These are phyloP conservation scores for Logfia minima DNA, from an alignment of 129 eudicot genomes.

Conservation along the genomic window DNA sequence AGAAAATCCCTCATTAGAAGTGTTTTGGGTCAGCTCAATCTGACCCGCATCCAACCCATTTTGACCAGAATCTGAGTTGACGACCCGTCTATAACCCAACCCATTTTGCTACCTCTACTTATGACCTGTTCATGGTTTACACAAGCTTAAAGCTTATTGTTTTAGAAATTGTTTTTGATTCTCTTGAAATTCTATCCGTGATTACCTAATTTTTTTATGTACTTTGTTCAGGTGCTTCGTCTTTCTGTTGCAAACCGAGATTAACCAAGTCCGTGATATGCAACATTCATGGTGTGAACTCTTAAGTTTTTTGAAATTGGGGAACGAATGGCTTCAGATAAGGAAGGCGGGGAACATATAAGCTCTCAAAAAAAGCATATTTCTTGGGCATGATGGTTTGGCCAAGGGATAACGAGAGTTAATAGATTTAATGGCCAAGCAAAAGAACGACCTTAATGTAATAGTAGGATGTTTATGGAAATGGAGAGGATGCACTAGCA, in stretches of 20 bases:
- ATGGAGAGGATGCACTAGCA: conserved; percentile 77
- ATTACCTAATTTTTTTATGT: background rate
- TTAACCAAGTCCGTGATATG: conserved; percentile 80
- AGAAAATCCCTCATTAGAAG: background rate
- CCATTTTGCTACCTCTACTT: background rate
- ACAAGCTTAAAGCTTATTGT: background rate
- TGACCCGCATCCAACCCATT: background rate
- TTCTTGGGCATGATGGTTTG: conserved; percentile 98
- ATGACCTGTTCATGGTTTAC: background rate
- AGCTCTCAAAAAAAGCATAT: conserved; percentile 87
- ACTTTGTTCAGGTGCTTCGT: conserved; percentile 66
- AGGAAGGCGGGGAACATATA: conserved; percentile 54
- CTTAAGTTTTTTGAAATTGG: conserved; percentile 86
- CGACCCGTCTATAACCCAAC: background rate
- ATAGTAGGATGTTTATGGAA: conserved; percentile 88
- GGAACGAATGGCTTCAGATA: conserved; percentile 71
- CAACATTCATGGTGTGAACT: conserved; percentile 91
- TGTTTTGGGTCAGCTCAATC: background rate
- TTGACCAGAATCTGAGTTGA: background rate
- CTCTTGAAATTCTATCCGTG: background rate
- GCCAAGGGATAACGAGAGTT: conserved; percentile 92
- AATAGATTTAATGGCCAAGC: conserved; percentile 81
- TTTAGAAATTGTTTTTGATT: background rate
- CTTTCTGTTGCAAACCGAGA: conserved; percentile 98
- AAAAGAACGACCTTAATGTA: conserved; percentile 67